phyloP scores from a whole-genome alignment of 108 stramenopile species.

The Epithemia pelagica region DNA sequence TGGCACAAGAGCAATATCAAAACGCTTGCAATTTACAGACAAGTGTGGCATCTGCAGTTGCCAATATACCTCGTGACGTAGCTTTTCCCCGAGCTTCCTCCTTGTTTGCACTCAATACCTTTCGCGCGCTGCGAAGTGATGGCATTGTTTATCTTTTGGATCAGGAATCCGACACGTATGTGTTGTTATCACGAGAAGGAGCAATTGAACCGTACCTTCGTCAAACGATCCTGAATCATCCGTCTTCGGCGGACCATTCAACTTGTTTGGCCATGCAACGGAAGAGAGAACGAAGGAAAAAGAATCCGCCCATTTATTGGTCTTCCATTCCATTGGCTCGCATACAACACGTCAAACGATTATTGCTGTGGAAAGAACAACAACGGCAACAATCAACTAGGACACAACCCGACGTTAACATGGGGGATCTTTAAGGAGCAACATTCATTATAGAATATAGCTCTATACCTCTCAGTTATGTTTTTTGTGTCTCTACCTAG shows the following conservation, averaged over 20 bases:
- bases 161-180: conserved; percentile 38
- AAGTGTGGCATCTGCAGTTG: no score
- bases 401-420: no score
- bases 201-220: conserved; percentile 55
- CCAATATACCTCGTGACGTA: conserved; percentile 21
- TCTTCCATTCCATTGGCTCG: conserved; percentile 6
- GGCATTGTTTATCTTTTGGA: conserved; percentile 53
- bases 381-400: background rate
- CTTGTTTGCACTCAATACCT: conserved; percentile 25
- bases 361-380: background rate
- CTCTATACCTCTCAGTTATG: no score
- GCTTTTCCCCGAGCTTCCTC: background rate
- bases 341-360: conserved; percentile 12
- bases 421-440: no score
- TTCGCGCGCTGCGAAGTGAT: conserved; percentile 53
- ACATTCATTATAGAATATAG: no score
- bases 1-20: conserved; percentile 17
- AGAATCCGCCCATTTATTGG: conserved; percentile 6
- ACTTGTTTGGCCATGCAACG: background rate
- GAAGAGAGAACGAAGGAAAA: background rate
- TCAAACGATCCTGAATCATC: background rate
- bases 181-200: conserved; percentile 41
- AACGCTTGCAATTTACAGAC: no score
- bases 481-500: no score
- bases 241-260: background rate